Conservation (phyloP, 768 basidiomycete species). For the Phanerodontia chrysosporium region DNA sequence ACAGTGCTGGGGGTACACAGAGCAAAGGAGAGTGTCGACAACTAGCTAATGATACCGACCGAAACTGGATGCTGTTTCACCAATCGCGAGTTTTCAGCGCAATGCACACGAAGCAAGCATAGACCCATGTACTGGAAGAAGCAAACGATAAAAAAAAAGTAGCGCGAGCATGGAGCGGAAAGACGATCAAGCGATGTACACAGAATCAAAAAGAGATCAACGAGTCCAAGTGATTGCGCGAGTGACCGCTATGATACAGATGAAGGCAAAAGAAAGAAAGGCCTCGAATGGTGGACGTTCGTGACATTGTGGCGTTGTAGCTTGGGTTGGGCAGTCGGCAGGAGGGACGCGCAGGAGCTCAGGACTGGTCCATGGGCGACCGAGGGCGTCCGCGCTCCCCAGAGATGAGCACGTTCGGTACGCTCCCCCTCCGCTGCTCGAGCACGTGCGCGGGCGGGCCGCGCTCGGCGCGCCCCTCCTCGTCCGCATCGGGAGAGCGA, state of each 20-base stretch:
- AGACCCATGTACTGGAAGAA: background rate
- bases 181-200: background rate
- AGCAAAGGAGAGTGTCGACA: constrained; percentile 1
- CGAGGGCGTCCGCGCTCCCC: background rate
- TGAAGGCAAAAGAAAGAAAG: background rate
- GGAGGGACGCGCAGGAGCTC: background rate
- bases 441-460: background rate
- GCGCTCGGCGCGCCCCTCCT: constrained; percentile 2
- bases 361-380: constrained; percentile 9
- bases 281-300: background rate
- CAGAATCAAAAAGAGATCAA: background rate
- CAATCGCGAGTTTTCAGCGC: background rate
- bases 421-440: constrained; percentile 11
- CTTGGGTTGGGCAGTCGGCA: background rate
- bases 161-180: background rate
- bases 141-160: background rate
- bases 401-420: background rate
- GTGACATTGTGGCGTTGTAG: background rate
- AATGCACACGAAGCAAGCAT: background rate
- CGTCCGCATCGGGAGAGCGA: constrained; percentile 8
- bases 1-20: constrained; percentile 10
- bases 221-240: background rate
- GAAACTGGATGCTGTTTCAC: background rate
- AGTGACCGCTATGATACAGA: constrained; percentile 1
- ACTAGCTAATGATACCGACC: background rate